These are phyloP conservation scores for Nannochloropsis oceanica DNA, from an alignment of 108 stramenopile species.

Conservation along the genomic window DNA sequence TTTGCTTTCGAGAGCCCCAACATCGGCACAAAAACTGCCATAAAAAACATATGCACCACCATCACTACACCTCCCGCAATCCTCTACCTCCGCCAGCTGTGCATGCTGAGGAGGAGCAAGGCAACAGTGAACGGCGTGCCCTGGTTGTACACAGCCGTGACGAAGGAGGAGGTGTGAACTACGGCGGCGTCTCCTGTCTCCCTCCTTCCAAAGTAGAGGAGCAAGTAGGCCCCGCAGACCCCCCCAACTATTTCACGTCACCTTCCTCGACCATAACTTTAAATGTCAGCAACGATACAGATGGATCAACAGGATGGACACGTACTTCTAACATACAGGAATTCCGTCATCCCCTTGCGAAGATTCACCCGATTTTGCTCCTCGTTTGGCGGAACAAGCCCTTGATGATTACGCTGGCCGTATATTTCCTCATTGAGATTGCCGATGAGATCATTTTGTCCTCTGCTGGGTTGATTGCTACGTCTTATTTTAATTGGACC, in stretches of 20 bases:
- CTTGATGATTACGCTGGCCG: constrained; percentile 42
- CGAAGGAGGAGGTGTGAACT: neutral
- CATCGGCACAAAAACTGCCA: neutral
- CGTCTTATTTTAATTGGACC: constrained; percentile 48
- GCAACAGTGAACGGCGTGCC: neutral
- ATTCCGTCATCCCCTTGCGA: neutral
- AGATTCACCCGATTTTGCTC: neutral
- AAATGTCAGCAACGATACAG: neutral
- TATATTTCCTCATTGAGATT: constrained; percentile 54
- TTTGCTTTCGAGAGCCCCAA: constrained; percentile 59
- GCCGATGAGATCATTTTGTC: constrained; percentile 43
- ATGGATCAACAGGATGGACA: neutral
- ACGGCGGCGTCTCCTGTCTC: neutral
- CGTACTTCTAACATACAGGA: neutral
- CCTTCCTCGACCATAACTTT: neutral
- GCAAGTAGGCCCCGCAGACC: neutral
- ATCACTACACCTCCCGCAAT: neutral
- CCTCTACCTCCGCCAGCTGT: neutral
- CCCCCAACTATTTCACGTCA: neutral
- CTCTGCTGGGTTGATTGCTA: constrained; percentile 40
- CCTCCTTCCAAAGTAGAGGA: neutral
- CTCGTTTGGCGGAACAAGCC: constrained; percentile 40
- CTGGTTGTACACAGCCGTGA: neutral
- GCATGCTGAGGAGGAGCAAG: neutral
- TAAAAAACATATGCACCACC: neutral